Evolutionary conservation across 129 eudicot genomes (phyloP).

Genomic region (carrot (Daucus carota)): DH1_v3.0 NC_030387.2:35452501-35453000

Average conservation of each 20-base stretch:
- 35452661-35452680: too few relatives aligned
- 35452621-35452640: neutral
- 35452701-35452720: neutral
- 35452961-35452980: conserved; percentile 10
- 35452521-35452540: neutral
- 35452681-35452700: neutral
- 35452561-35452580: neutral
- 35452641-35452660: neutral
- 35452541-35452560: neutral
- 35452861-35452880: conserved; percentile 31
- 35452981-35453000: neutral
- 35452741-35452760: neutral
- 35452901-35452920: conserved; percentile 20
- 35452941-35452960: conserved; percentile 22
- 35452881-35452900: conserved; percentile 43
- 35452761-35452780: neutral
- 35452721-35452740: neutral
- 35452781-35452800: neutral
- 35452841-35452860: conserved; percentile 22
- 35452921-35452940: conserved; percentile 16
- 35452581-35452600: neutral
- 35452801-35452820: neutral
- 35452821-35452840: neutral
- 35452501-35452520: neutral
- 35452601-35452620: neutral